These are phyloP conservation scores for Vaccinium myrtillus DNA, from an alignment of 148 eudicot species.

Conservation along the genomic window DNA sequence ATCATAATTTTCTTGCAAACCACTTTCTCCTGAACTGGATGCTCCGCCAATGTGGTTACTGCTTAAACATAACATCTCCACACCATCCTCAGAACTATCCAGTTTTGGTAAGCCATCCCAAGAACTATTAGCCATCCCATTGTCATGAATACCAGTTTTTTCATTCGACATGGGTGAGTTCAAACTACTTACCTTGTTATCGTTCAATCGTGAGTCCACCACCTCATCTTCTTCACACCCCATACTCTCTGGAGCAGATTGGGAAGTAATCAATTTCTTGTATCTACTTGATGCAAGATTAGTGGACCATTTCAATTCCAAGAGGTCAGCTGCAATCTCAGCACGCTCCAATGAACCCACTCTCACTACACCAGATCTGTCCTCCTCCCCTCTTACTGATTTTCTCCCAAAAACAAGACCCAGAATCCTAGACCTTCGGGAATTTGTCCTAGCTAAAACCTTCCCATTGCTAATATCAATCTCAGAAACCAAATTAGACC, in stretches of 20 bases:
- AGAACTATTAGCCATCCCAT: constrained; percentile 11
- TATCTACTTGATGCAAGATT: constrained; percentile 45
- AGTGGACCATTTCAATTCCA: constrained; percentile 91
- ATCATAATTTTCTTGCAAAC: constrained; percentile 22
- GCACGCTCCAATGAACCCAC: constrained; percentile 63
- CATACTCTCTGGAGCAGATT: constrained; percentile 22
- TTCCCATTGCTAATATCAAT: constrained; percentile 39
- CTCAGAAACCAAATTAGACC: constrained; percentile 34
- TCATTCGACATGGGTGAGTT: constrained; percentile 12
- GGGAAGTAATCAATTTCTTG: constrained; percentile 20
- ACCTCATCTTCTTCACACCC: constrained; percentile 18
- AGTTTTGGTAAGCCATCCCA: constrained; percentile 20
- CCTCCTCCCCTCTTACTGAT: constrained; percentile 41
- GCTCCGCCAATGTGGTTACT: constrained; percentile 24
- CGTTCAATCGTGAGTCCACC: background rate
- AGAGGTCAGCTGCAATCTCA: constrained; percentile 91
- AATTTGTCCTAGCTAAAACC: constrained; percentile 27
- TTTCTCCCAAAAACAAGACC: constrained; percentile 69
- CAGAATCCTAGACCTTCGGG: constrained; percentile 48
- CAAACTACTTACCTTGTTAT: constrained; percentile 2
- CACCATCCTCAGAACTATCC: constrained; percentile 21
- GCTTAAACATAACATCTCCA: constrained; percentile 30
- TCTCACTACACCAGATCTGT: constrained; percentile 32
- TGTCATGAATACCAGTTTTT: constrained; percentile 7
- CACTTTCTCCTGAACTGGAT: constrained; percentile 27